A percentile compares a stretch with the other conserved stretches of the same genome.
These are phyloP conservation scores for Candida sonorensis DNA, from an alignment of 805 yeast genomes.

Conservation along the genomic window DNA sequence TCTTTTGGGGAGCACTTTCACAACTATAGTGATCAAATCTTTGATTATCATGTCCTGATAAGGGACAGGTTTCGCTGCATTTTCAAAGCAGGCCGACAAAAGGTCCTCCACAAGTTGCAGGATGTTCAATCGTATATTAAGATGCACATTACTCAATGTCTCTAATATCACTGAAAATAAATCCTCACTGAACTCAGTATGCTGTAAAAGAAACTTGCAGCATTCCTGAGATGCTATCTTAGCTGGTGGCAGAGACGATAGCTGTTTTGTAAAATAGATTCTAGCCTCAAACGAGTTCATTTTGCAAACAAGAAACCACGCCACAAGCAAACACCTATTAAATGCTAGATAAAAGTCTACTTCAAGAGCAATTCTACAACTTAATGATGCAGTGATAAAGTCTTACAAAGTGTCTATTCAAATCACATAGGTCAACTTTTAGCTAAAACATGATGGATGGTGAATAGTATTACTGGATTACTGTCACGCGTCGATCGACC, in stretches of 20 bases:
- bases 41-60: slow-evolving; percentile 17
- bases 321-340: not conserved
- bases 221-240: slow-evolving; percentile 42
- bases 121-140: slow-evolving; percentile 59
- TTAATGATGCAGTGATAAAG: no score
- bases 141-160: slow-evolving; percentile 42
- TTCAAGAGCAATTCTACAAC: no score
- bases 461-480: no score
- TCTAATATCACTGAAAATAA: slow-evolving; percentile 62
- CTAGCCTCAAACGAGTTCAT: slow-evolving; percentile 92
- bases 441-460: no score
- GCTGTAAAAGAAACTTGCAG: slow-evolving; percentile 49
- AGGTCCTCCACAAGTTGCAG: slow-evolving; percentile 67
- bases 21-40: slow-evolving; percentile 29
- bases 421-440: no score
- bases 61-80: slow-evolving; percentile 8
- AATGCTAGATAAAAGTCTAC: not conserved
- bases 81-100: slow-evolving; percentile 35
- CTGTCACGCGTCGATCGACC: slow-evolving; percentile 3
- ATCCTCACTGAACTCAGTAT: slow-evolving; percentile 58
- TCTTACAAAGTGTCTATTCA: no score
- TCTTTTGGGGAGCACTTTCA: slow-evolving; percentile 30
- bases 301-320: not conserved
- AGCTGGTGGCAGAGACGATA: slow-evolving; percentile 62
- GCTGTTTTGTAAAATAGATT: slow-evolving; percentile 61